Base-by-base conservation (phyloP, 805 yeast species). In the Teunomyces pallodes region DNA sequence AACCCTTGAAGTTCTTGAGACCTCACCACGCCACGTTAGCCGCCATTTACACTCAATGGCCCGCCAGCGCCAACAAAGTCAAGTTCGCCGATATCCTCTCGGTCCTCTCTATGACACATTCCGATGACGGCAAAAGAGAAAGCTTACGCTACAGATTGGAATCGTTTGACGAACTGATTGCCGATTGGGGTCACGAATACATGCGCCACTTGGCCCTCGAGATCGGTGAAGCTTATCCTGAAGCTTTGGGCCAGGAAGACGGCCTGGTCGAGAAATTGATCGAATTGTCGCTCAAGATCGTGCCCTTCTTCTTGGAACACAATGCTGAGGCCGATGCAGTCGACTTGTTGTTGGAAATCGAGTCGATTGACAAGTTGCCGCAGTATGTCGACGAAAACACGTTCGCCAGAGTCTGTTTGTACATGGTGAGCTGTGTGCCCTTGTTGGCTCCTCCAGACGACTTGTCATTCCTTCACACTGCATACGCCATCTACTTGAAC, bases 261-360 rank as follows among this genome's bases (percentile, higher is more conserved):
- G 62, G 48, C 4, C 54, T 61, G 32, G 65, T 65, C 28, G 57
- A 59, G 7, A 74, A 77, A 36, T 74, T 94, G 53, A 68, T 86
- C 46, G 75, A 79, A 42, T 76, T 94, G 55, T 80, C 96, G 5
- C 69, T 87, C 57, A 80, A 84, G 56, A 84, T 94, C 57, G 91
- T 88, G 35, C 97, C 96, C 33, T 87, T 84, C 60, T 92, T 94
- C 72, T 77, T 94, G 56, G 83, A 88, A 62, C 97, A 92, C 70
- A 92, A 94, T 64, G 98, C 97, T 36, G 99, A 94, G 69, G 96
- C 97, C 16, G 99, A 94, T 64, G 99, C 99, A 1, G 96, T 94
- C 24, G 99, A 94, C 69, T 74, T 94, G 56, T 76, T 94, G 54
- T 75, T 90, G 50, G 99, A 94, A 69, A 82, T 94, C 47, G 99